Evolutionary conservation across 805 yeast genomes (phyloP), one percentile per base, ranked within the genome.

Genomic region (Myxozyma mucilagina): DNA sequence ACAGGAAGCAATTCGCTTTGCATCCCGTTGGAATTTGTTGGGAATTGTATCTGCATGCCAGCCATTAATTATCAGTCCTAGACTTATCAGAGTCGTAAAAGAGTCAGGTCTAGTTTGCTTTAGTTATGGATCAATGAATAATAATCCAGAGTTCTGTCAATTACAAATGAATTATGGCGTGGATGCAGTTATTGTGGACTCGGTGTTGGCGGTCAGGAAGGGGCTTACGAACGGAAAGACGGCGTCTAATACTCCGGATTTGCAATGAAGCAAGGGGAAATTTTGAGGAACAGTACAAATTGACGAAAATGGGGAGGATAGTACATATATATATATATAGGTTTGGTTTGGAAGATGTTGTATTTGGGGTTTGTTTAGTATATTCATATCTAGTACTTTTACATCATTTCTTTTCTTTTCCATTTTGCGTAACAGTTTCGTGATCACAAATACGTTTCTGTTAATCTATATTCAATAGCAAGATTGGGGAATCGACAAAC

Each of bases 161-260:
- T 77, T 88, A 59, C 97, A 93, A 74, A 87, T 93, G 87, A 85
- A 84, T 65, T 92, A 96, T 3, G 98, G 98, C 8, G 97, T 93
- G 11, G 98, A 93, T 78, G 99, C 99, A 0, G 97, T 93, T n/a
- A 93, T 93, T 75, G 97, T 90, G 2, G 98, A 93, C 74, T 86
- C 90, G 57, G 98, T 93, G 1, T 79, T 92, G 70, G 67, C 67
- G 14, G 67, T 63, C 7, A 43, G 67, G 7, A 61, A 57, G 36
- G 63, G 67, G 8, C 41, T 63, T 43, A 63, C 67, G n/a, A 43
- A 53, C 18, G 56, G 51, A 5, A 43, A 44, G 20, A 45, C 57
- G 10, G 38, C 34, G 24, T 20, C 53, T 9, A 29, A n/a, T 11
- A 32, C 39, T 29, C 20, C 31, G 2, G 58, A 42, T n/a, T n/a